Conservation (phyloP, 1,139 yeast species). For the Debaryomycetaceae sp. region DNA sequence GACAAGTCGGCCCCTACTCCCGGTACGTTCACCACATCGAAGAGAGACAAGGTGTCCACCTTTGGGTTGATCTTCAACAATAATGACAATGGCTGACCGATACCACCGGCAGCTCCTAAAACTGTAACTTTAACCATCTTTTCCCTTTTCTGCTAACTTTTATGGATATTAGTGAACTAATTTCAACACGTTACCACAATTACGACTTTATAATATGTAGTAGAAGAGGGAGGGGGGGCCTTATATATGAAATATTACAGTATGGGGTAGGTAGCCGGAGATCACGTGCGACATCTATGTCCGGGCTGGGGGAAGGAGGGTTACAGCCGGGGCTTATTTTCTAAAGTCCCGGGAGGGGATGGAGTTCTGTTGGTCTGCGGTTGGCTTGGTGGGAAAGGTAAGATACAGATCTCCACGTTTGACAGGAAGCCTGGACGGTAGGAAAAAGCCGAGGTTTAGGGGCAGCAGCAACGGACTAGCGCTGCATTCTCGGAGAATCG, state of each 20-base stretch:
- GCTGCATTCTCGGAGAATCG: too few relatives aligned
- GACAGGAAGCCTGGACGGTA: too few relatives aligned
- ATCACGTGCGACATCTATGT: not conserved
- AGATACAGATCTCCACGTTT: too few relatives aligned
- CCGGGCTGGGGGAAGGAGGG: conserved; percentile 1
- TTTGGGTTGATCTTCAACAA: conserved; percentile 83
- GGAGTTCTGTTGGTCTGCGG: not conserved
- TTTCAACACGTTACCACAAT: not conserved
- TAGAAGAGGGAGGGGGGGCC: conserved; percentile 1
- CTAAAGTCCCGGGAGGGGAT: not conserved
- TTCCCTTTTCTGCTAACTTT: not conserved
- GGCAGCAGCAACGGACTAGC: too few relatives aligned
- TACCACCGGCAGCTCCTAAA: conserved; percentile 97
- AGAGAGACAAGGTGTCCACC: conserved; percentile 80
- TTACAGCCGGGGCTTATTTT: not conserved
- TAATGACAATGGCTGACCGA: conserved; percentile 95
- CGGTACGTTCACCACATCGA: conserved; percentile 91
- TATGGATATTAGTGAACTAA: not conserved
- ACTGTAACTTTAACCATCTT: conserved; percentile 71
- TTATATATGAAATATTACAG: conserved; percentile 1
- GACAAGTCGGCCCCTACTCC: conserved; percentile 97
- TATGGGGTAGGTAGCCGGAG: conserved; percentile 1
- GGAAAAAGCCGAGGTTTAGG: too few relatives aligned
- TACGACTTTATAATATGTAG: not conserved
- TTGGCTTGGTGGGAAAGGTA: too few relatives aligned